Conservation (phyloP, 805 yeast species). For the Kluyveromyces dobzhanskii region DNA sequence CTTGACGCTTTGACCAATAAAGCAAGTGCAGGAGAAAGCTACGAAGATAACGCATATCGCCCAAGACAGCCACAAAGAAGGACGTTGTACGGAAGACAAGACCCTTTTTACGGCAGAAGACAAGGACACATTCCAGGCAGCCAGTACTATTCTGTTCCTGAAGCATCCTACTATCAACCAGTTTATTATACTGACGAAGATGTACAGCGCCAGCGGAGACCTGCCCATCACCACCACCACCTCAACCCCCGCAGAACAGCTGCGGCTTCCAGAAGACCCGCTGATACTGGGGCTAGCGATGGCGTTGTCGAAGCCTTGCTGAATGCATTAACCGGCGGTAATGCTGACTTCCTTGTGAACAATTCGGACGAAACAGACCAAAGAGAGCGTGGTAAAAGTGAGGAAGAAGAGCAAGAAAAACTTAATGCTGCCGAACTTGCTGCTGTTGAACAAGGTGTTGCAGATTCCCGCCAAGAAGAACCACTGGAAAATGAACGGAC, state of each 20-base stretch:
- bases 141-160: conserved; percentile 7
- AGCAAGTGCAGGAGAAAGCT: conserved; percentile 10
- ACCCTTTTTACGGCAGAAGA: neutral
- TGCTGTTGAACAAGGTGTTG: too few relatives aligned
- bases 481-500: conserved; percentile 2
- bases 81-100: neutral
- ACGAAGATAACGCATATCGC: conserved; percentile 12
- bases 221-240: neutral
- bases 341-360: neutral
- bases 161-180: conserved; percentile 7
- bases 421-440: conserved; percentile 1
- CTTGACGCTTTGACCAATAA: conserved; percentile 21
- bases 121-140: neutral
- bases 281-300: neutral
- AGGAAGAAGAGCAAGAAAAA: conserved; percentile 1
- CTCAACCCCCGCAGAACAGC: neutral
- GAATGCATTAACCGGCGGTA: conserved; percentile 17
- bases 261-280: neutral
- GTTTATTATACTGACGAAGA: neutral
- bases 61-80: conserved; percentile 26
- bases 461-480: conserved; percentile 1
- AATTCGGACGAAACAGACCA: neutral
- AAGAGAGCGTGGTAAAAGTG: conserved; percentile 1
- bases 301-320: conserved; percentile 8
- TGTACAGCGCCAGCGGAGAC: neutral